Base-by-base conservation (phyloP, 1,284 basidiomycete genomes). In the Apiotrichum brassicae region DNA sequence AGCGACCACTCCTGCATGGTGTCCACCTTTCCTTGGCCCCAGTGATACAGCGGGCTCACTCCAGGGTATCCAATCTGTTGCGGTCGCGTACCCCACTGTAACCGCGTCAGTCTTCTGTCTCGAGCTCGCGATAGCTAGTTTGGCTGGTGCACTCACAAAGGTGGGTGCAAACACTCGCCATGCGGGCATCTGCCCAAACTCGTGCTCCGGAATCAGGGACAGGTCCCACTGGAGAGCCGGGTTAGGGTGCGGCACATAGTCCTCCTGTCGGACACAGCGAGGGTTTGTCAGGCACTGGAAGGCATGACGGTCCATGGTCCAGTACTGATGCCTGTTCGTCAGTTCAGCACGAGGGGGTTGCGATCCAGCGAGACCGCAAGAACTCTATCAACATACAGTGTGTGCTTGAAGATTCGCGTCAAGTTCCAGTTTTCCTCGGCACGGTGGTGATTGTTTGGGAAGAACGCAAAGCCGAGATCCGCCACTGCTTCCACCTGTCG, bases 241-340 rank as follows among this genome's bases (percentile, higher is more conserved):
- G 33, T 53, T 46, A 8, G 53, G 47, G 20, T 63, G 58, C 6
- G 65, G 60, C 20, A 49, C 38, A 50, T 66, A 71, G 41, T 69
- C 62, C 26, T 64, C 62, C 12, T 59, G 58, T 2, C 64, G 60
- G 14, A 68, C 50, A 46, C 71, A 72, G 14, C 64, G 60, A 3
- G 71, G 69, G 45, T 72, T 68, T 20, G 58, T 63, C 9, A 65
- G 43, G 48, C 71, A 72, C 4, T 63, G 51, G 18, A 67, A 53
- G 8, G 52, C 56, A 18, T 63, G 54, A 9, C 56, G 25, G 16
- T 65, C 63, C 7, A 38, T 18, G 7, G 44, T 43, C 35, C 25
- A 40, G 45, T 47, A 46, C 48, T 34, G 30, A 44, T 53, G 20
- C 2, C 37, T 38, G 32, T 3, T 13, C 20, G 20, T 32, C 20